Base-by-base conservation (phyloP, 495 filamentous ascomycete species). In the Penicillium lividum region DNA sequence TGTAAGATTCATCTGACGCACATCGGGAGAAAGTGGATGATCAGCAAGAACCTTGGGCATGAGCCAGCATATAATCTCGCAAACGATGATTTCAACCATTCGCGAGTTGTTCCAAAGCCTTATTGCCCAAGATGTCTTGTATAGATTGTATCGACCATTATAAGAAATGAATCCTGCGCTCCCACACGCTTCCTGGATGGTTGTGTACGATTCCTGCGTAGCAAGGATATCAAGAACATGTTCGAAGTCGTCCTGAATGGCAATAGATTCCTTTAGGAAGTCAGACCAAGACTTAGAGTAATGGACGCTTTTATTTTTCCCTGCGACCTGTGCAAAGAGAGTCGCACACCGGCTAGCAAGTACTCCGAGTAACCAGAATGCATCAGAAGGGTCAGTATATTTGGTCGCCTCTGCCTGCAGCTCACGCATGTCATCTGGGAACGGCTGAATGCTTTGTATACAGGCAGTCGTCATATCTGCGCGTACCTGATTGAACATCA, bases 401-500 rank as follows among this genome's bases (percentile, higher is more conserved):
- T 61, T 67, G 34, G 54, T 33, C 11, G 66, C 68, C 38, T 69
- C 70, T 46, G 69, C 68, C 48, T 71, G 66, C 13, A 73, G 49
- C 50, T 60, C 66, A 2, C 50, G 46, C 43, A 73, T 50, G 3
- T 68, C 63, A 18, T 47, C 18, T 7, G 70, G 68, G 40, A 71
- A 68, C 3, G 64, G 68, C 33, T 57, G 34, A 7, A 16, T 30
- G 4, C 6, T 16, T 48, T 68, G 63, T 5, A 68, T n/a, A 56
- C 64, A 69, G 31, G 63, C 66, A 36, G 58, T 18, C 13, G 61
- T 44, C 48, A 71, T 43, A 61, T 73, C 70, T 0, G 66, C 72
- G 42, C 74, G 78, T 5, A 83, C 73, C 72, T 85, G 84, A 3
- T 76, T 69, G 51, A 84, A 86, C 80, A 85, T 80, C 36, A 74